Evolutionary conservation across 192 early-diverging fungal species (phyloP), one percentile per base, ranked within the genome.

Genomic region (Coemansia sp.): DNA sequence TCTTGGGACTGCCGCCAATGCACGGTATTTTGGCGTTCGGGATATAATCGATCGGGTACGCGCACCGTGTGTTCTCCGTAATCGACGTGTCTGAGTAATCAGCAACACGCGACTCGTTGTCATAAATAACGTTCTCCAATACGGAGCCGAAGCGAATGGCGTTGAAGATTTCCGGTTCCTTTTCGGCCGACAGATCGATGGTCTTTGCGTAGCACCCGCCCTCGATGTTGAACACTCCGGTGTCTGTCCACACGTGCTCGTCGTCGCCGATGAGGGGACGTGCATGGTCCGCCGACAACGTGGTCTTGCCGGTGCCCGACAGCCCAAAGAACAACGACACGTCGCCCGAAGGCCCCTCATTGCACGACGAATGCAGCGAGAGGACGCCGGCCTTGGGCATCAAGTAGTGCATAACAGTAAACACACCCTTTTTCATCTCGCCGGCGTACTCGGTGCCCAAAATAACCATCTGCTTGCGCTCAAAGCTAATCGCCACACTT

Each of bases 341-440:
- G 78, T 97, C 94, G 60, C 92, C 93, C 44, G 82, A 66, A 26
- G 89, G 83, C 54, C 93, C 93, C 75, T 94, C 93, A 69, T 98
- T 98, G 60, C 94, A 95, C 60, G 92, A 94, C 5, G 96, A 96
- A 62, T 82, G 81, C 63, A 82, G 60, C 21, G 81, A 82, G 12
- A 82, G 69, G 4, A 78, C 75, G 62, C 81, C 81, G 31, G 74
- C 71, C 88, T 94, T 96, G 71, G 96, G 96, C 95, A 97, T 97
- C 65, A 93, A 80, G 87, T 98, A 97, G 81, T 98, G 94, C 96
- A 98, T 97, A 53, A 98, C 93, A 22, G 94, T 97, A 83, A 97
- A 95, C 61, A 93, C 87, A 75, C 96, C 96, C 89, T 98, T 98
- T 85, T 98, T 98, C 96, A 98, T 98, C 84, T 98, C 96, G 59